phyloP scores from a whole-genome alignment of 306 rosid species.

The Biancaea sappan region DNA sequence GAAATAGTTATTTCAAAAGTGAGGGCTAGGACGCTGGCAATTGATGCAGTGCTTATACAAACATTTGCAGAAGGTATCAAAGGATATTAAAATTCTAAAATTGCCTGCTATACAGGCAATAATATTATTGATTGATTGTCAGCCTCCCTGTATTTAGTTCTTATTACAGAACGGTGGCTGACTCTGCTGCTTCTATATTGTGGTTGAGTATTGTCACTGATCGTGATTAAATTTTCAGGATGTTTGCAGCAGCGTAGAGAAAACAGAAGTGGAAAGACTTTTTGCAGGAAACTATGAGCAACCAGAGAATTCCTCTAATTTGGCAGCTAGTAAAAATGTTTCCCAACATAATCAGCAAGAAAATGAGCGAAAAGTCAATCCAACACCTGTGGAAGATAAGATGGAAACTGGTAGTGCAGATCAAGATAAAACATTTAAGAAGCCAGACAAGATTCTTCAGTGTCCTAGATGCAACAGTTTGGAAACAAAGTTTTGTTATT shows the following conservation, averaged over 20 bases:
- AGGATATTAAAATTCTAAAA: background rate
- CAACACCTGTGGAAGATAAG: slow-evolving; percentile 31
- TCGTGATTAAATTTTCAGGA: slow-evolving; percentile 45
- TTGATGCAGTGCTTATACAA: background rate
- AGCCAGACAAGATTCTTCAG: slow-evolving; percentile 71
- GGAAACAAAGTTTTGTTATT: slow-evolving; percentile 80
- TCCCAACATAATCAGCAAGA: slow-evolving; percentile 21
- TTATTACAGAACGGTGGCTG: no score
- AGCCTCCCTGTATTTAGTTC: no score
- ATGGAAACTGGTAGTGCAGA: slow-evolving; percentile 41
- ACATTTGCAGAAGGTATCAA: background rate
- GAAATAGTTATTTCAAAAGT: background rate
- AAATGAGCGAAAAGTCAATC: slow-evolving; percentile 27
- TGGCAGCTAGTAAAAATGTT: slow-evolving; percentile 35
- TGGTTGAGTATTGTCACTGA: slow-evolving; percentile 21
- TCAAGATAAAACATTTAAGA: slow-evolving; percentile 59
- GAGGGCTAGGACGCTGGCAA: background rate
- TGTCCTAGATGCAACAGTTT: slow-evolving; percentile 78
- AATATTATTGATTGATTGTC: no score
- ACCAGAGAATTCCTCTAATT: slow-evolving; percentile 33
- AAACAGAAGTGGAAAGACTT: slow-evolving; percentile 32
- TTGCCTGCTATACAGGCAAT: background rate
- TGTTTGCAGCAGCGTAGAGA: slow-evolving; percentile 38
- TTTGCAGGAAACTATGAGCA: slow-evolving; percentile 40
- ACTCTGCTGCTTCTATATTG: no score